These are phyloP conservation scores for Aureobasidium sp. DNA, from an alignment of 2,329 filamentous ascomycete genomes.

Conservation along the genomic window DNA sequence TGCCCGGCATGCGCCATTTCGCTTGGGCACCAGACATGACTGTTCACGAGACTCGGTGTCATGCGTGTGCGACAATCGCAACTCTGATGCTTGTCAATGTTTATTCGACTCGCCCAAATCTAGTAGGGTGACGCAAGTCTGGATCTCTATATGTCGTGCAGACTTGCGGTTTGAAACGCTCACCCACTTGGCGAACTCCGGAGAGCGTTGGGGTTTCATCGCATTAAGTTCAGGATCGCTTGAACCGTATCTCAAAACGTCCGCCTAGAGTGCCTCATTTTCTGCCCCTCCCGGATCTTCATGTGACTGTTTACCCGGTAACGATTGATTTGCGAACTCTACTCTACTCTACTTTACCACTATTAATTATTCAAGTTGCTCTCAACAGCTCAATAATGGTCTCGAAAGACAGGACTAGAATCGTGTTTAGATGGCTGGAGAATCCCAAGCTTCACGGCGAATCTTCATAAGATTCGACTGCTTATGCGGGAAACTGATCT, in stretches of 20 bases:
- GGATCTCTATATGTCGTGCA: background rate
- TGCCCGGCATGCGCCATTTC: background rate
- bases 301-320: background rate
- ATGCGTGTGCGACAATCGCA: background rate
- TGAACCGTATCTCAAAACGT: background rate
- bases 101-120: background rate
- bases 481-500: constrained; percentile 85
- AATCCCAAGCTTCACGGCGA: constrained; percentile 69
- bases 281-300: background rate
- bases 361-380: background rate
- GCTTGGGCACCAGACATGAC: background rate
- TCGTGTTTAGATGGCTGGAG: constrained; percentile 37
- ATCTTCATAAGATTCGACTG: constrained; percentile 80
- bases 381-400: background rate
- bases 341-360: background rate
- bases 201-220: background rate
- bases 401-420: background rate
- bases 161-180: background rate
- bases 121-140: background rate
- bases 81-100: background rate
- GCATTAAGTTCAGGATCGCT: background rate
- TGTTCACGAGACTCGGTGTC: background rate
- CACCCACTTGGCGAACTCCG: background rate
- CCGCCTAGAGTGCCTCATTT: constrained; percentile 1
- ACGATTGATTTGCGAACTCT: background rate